These are phyloP conservation scores for Saturnispora halmiae DNA, from an alignment of 805 yeast genomes.

Conservation along the genomic window DNA sequence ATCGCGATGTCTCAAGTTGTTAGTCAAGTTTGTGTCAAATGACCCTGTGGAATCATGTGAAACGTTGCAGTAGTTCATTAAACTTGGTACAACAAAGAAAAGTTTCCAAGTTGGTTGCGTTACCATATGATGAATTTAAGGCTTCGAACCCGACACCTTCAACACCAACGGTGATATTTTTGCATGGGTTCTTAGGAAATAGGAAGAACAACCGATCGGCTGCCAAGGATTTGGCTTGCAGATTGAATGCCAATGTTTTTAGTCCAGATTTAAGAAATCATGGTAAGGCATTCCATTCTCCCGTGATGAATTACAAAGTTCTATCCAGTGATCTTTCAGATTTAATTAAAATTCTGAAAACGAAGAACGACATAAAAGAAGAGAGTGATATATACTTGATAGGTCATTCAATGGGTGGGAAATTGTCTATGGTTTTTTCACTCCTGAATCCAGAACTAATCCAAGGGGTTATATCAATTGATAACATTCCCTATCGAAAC, in stretches of 20 bases:
- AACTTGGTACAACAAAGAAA: neutral
- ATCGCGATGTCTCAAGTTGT: neutral
- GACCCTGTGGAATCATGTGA: neutral
- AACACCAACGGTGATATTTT: conserved; percentile 55
- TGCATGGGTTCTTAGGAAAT: conserved; percentile 88
- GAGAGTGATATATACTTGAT: conserved; percentile 39
- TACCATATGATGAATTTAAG: conserved; percentile 11
- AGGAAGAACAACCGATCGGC: conserved; percentile 69
- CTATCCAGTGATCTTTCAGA: conserved; percentile 74
- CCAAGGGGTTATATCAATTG: conserved; percentile 55
- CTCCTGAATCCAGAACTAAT: conserved; percentile 54
- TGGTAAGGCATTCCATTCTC: conserved; percentile 75
- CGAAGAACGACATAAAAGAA: conserved; percentile 6
- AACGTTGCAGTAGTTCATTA: neutral
- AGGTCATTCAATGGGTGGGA: conserved; percentile 92
- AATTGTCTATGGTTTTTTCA: conserved; percentile 79
- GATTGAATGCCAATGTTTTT: conserved; percentile 46
- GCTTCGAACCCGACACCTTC: conserved; percentile 4
- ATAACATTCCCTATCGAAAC: conserved; percentile 68
- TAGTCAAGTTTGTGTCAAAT: conserved; percentile 1
- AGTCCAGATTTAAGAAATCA: conserved; percentile 80
- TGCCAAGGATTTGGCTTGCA: conserved; percentile 42
- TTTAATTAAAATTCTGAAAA: conserved; percentile 30
- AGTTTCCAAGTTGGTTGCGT: neutral
- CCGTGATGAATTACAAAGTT: conserved; percentile 60